Evolutionary conservation across 2,329 filamentous ascomycete genomes (phyloP).

Genomic region (Colletotrichum falcatum): DNA sequence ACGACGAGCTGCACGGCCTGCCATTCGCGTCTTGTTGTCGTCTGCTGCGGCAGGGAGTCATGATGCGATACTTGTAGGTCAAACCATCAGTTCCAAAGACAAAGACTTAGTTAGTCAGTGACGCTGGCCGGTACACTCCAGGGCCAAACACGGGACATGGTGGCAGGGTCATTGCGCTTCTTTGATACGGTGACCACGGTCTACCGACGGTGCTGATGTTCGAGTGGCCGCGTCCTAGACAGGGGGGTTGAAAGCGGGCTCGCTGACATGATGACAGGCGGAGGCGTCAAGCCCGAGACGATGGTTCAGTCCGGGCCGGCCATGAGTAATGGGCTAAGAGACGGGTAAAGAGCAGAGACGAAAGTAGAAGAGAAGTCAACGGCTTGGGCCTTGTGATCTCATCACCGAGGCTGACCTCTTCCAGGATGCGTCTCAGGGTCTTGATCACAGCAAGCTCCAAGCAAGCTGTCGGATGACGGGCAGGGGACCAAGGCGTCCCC

Average conservation of each 20-base stretch:
- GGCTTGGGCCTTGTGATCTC: conserved; percentile 15
- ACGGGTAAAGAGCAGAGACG: neutral
- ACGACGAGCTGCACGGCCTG: conserved; percentile 20
- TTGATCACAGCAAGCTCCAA: neutral
- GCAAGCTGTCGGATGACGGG: conserved; percentile 23
- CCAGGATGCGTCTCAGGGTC: neutral
- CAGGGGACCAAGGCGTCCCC: neutral
- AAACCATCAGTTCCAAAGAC: neutral
- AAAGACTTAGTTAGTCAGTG: conserved; percentile 6
- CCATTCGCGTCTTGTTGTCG: conserved; percentile 24
- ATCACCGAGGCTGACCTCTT: conserved; percentile 10
- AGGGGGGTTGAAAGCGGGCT: neutral
- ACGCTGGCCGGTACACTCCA: conserved; percentile 40
- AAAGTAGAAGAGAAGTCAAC: neutral
- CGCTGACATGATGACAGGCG: conserved; percentile 19
- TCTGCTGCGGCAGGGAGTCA: conserved; percentile 15
- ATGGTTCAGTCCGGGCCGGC: conserved; percentile 13
- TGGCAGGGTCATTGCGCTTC: conserved; percentile 35
- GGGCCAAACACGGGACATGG: conserved; percentile 35
- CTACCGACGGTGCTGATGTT: conserved; percentile 21
- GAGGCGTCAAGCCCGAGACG: neutral
- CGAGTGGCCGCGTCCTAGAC: conserved; percentile 19
- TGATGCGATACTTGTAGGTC: conserved; percentile 7
- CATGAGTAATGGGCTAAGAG: neutral
- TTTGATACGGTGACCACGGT: conserved; percentile 37